Evolutionary conservation across 202 grass and related monocot species (phyloP).

Genomic region (Elaeis oleifera): DNA sequence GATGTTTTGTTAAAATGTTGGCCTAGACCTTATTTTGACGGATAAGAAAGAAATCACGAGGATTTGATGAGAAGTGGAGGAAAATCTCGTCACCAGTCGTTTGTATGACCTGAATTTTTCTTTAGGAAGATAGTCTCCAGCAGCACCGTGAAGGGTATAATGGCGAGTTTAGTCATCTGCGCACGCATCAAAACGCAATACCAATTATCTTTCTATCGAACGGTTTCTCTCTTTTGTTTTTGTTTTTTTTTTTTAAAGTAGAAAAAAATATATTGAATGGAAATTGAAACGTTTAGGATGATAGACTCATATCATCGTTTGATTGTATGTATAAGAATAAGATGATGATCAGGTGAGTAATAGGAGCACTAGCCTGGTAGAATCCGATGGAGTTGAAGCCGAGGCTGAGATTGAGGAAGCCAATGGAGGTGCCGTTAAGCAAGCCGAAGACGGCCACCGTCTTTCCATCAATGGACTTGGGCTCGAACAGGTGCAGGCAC

Average conservation of each 20-base stretch:
- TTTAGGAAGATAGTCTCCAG: slow-evolving; percentile 68
- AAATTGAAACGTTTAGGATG: not conserved
- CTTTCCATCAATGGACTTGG: slow-evolving; percentile 72
- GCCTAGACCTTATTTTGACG: too few species aligned
- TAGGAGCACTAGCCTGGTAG: slow-evolving; percentile 57
- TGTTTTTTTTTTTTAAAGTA: not conserved
- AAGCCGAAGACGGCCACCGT: slow-evolving; percentile 92
- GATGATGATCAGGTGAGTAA: too few species aligned
- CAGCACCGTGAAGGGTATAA: slow-evolving; percentile 79
- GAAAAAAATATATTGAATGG: slow-evolving; percentile 1
- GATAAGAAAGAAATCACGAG: too few species aligned
- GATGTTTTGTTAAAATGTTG: too few species aligned
- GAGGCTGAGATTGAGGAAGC: slow-evolving; percentile 93
- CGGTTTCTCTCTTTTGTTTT: too few species aligned
- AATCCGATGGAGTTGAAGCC: slow-evolving; percentile 99
- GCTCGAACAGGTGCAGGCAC: slow-evolving; percentile 76
- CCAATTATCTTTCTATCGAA: not conserved
- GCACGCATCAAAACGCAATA: not conserved
- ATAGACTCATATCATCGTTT: too few species aligned
- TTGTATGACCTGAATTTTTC: slow-evolving; percentile 77
- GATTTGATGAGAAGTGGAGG: too few species aligned
- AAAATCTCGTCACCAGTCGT: too few species aligned
- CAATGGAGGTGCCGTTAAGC: slow-evolving; percentile 91
- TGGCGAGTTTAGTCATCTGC: slow-evolving; percentile 91
- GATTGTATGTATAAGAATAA: too few species aligned